Conservation (phyloP, 495 filamentous ascomycete genomes). For the Tuber brumale region DNA sequence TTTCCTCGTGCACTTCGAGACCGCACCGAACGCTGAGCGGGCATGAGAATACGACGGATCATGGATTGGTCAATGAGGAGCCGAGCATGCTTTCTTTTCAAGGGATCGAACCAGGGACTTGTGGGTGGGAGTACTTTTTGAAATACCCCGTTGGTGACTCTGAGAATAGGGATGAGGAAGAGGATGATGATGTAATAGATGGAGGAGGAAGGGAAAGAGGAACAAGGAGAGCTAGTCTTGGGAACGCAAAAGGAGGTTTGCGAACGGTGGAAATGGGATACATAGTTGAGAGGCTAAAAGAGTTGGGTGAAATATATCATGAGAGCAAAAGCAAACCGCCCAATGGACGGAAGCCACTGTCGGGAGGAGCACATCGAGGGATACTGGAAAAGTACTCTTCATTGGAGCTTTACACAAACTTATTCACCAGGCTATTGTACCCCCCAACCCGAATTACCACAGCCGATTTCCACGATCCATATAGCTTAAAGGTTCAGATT, state of each 20-base stretch:
- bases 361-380: slow-evolving; percentile 16
- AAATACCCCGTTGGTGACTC: slow-evolving; percentile 37
- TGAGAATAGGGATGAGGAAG: slow-evolving; percentile 28
- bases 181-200: slow-evolving; percentile 20
- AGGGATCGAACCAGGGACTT: slow-evolving; percentile 38
- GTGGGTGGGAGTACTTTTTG: slow-evolving; percentile 41
- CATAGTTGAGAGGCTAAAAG: slow-evolving; percentile 39
- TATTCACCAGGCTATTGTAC: slow-evolving; percentile 55
- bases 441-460: slow-evolving; percentile 55
- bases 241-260: slow-evolving; percentile 29
- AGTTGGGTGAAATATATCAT: slow-evolving; percentile 39
- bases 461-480: slow-evolving; percentile 49
- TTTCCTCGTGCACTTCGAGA: slow-evolving; percentile 29
- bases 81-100: slow-evolving; percentile 37
- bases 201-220: slow-evolving; percentile 34
- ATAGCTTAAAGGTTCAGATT: slow-evolving; percentile 56
- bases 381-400: slow-evolving; percentile 43
- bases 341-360: not conserved
- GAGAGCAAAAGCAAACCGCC: slow-evolving; percentile 18
- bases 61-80: slow-evolving; percentile 30
- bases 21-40: slow-evolving; percentile 20
- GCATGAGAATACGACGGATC: slow-evolving; percentile 21
- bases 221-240: slow-evolving; percentile 30
- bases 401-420: slow-evolving; percentile 54
- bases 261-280: slow-evolving; percentile 41